Evolutionary conservation across 257 asterid species (phyloP), one percentile per base, ranked within the genome.

Genomic region (Handroanthus guayacan): DNA sequence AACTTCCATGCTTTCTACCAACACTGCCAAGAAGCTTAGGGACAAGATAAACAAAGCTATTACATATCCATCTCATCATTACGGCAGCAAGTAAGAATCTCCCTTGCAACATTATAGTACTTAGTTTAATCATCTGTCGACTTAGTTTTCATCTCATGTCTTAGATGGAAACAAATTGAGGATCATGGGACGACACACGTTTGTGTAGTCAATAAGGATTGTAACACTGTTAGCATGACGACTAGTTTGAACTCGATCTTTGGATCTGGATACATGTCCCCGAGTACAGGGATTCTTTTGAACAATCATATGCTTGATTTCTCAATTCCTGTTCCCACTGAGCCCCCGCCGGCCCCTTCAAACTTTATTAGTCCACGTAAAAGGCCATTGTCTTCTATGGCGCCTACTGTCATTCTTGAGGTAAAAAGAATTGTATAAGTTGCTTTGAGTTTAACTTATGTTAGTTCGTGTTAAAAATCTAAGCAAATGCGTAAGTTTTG

Each of bases 291-390:
- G 67, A 84, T 86, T 20, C 54, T 84, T 62, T 85, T 86, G 13
- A 86, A 84, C 81, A 84, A 86, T 47, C 88, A 86, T 25, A 84
- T 86, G 91, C 80, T 72, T 51, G 87, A 80, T 58, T 86, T 86
- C 75, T 84, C 88, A 43, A 57, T 65, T 62, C 82, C 88, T 61
- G 41, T 3, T 56, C 70, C 80, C 38, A 54, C 64, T 39, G 44
- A 17, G n/a, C 79, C 79, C 60, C 84, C 83, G 34, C 87, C 91
- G 3, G 82, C 88, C 6, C 87, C 86, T 12, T 67, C 82, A 44
- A 86, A 84, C 70, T 86, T 84, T 64, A 70, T 86, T 68, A 54
- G 18, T 36, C 86, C 88, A 2, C 75, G 66, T 31, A 86, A 86
- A 69, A 70, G 91, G 25, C 91, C 88, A 5, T 41, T 84, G 70